Evolutionary conservation across 75 land plant genomes (phyloP).

Genomic region (Chamaecyparis obtusa): DNA sequence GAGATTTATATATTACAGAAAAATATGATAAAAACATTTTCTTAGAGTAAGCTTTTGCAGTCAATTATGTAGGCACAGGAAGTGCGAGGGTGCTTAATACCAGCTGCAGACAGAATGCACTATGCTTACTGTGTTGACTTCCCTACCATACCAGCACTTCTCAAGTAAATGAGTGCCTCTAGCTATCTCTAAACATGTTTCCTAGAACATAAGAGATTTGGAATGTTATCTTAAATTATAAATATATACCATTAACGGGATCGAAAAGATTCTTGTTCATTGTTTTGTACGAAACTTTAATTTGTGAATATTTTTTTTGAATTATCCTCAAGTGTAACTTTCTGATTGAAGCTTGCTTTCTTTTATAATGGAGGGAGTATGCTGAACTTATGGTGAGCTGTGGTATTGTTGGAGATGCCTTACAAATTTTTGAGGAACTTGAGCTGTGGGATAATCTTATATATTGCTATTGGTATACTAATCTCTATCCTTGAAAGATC

Average conservation of each 20-base stretch:
- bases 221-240: not conserved
- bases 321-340: not conserved
- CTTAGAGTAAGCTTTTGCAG: not conserved
- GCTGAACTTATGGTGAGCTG: conserved; percentile 78
- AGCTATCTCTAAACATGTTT: not conserved
- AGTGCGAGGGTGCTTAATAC: conserved; percentile 30
- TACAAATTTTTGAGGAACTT: conserved; percentile 82
- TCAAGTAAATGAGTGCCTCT: conserved; percentile 50
- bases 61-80: conserved; percentile 45
- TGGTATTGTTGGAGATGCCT: conserved; percentile 91
- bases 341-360: not conserved
- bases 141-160: conserved; percentile 67
- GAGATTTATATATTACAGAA: not conserved
- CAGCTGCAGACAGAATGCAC: conserved; percentile 51
- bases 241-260: too few relatives aligned
- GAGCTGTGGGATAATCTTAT: conserved; percentile 96
- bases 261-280: not conserved
- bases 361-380: conserved; percentile 51
- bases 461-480: conserved; percentile 71
- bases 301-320: not conserved
- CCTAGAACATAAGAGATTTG: not conserved
- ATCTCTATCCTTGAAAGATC: not conserved
- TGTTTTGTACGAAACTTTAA: not conserved
- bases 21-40: not conserved
- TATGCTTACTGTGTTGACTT: conserved; percentile 62